phyloP scores from a whole-genome alignment of 176 grass and related monocot species.

The Tillandsia fasciculata region DNA sequence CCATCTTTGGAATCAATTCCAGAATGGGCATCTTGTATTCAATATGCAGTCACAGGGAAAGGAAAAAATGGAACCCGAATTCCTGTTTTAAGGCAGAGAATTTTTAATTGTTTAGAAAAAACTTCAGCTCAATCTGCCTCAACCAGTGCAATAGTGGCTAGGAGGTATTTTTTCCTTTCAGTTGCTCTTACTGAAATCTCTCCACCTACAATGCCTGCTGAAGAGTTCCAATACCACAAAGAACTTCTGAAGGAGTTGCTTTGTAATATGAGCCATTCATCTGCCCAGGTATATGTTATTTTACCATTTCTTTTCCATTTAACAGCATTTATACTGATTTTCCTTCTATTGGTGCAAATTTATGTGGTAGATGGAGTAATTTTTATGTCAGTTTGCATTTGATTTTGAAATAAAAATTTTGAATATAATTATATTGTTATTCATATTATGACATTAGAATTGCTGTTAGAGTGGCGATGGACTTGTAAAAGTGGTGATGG shows the following conservation, averaged over 20 bases:
- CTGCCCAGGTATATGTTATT: conserved; percentile 58
- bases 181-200: conserved; percentile 85
- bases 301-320: not conserved
- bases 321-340: not conserved
- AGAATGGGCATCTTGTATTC: conserved; percentile 94
- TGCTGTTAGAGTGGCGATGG: too few species aligned
- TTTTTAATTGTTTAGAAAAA: conserved; percentile 67
- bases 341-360: not conserved
- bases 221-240: conserved; percentile 59
- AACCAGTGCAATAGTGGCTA: conserved; percentile 61
- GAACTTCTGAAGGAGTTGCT: conserved; percentile 78
- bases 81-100: conserved; percentile 67
- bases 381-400: too few species aligned
- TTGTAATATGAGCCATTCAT: conserved; percentile 81
- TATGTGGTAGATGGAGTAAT: not conserved
- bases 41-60: conserved; percentile 91
- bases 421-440: too few species aligned
- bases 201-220: conserved; percentile 54
- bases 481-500: too few species aligned
- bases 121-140: conserved; percentile 48
- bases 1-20: conserved; percentile 90
- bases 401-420: too few species aligned
- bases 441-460: too few species aligned
- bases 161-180: conserved; percentile 91
- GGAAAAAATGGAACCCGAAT: conserved; percentile 59